Base-by-base conservation (phyloP, 805 yeast genomes). In the Pichia heedii region DNA sequence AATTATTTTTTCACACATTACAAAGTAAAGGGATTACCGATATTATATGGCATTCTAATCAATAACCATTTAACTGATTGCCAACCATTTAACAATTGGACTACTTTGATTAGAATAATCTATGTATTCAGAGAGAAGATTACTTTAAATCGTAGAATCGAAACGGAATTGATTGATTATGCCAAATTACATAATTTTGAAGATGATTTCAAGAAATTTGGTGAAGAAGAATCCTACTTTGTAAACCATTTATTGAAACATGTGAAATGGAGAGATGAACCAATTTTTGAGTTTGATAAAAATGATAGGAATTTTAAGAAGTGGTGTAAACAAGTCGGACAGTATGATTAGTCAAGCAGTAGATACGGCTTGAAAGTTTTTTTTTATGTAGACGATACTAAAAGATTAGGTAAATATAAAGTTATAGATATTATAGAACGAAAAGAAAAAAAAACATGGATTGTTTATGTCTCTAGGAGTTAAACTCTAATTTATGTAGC, bases 51-150 rank as follows among this genome's bases (percentile, higher is more conserved):
- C 22, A 48, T 47, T n/a, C 22, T 59, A n/a, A 33, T 58, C 3
- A 47, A 51, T 22, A 39, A 40, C 3, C 48, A 57, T 33, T 41
- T 58, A 11, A 34, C 43, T 5, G 34, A 45, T 3, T 53, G 56
- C 30, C 30, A 44, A n/a, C 56, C 43, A 36, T 60, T 60, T 42
- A 54, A 54, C 3, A 48, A 53, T 12, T 60, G 64, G 63, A 42
- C 47, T 6, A 41, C 45, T 9, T 27, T 58, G 5, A 49, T 49
- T 12, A 42, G 54, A 37, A 44, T 51, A 10, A 21, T 53, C 26
- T 50, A 21, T 16, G n/a, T 6, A 10, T 3, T 15, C 13, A 29
- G 15, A 29, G 8, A 29, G 12, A 29, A 29, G 15, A 7, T 15
- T 12, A 13, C 15, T 29, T 8, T 29, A 10, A 29, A 12, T 29